Evolutionary conservation across 768 basidiomycete genomes (phyloP), one percentile per base, ranked within the genome.

Genomic region (Suillus decipiens): DNA sequence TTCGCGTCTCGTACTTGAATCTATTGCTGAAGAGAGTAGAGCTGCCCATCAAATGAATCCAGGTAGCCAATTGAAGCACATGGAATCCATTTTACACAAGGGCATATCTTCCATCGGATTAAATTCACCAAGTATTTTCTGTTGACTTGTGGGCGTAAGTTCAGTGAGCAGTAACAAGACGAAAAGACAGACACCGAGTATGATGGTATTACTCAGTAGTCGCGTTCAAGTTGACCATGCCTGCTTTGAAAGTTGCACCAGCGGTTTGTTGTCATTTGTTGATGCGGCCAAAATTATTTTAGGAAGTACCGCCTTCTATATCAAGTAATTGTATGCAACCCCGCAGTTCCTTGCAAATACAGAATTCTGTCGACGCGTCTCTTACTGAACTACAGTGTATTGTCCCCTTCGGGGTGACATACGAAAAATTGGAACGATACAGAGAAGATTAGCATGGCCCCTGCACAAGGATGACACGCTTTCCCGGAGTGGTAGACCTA

Each of bases 401-500:
- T 28, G 28, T 28, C 28, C 28, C 28, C 88, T 89, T 89, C 87
- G 88, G 88, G 88, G 91, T 89, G 89, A 88, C 91, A 91, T 89
- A 92, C 88, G 89, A 57, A 95, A 94, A 93, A 91, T 95, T 94
- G 93, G 92, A 95, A 95, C 93, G 91, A 95, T 96, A 95, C 94
- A 95, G 94, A 96, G 95, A 96, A 96, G 95, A 95, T 96, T 95
- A 96, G 95, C 95, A 96, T 96, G 92, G 95, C 94, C 95, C 95
- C 95, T 96, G 95, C 95, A 96, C 94, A 97, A 96, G 95, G 95
- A 96, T 96, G 95, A 95, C 95, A 96, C 92, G 91, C 90, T 93
- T 90, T 90, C 85, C 88, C 89, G 89, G 90, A 91, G 89, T 90
- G 89, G 89, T 89, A 89, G 76, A 76, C 76, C 75, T 77, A 77